Evolutionary conservation across 805 yeast genomes (phyloP), one percentile per base, ranked within the genome.

Genomic region (Schwanniomyces vanrijiae): DNA sequence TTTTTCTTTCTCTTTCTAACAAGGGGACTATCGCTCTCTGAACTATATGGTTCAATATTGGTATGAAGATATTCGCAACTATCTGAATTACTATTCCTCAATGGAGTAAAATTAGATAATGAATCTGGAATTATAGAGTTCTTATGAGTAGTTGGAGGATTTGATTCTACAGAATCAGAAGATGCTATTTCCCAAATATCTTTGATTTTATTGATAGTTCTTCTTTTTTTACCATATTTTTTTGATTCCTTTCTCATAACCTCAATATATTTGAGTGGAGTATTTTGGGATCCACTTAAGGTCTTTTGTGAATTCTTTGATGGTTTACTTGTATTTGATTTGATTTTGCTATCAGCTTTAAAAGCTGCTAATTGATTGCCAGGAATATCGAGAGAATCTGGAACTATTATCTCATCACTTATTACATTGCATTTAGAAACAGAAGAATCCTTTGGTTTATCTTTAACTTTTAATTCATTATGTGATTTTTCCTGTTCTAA

Each of bases 141-240:
- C 20, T 37, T 19, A 6, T 20, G 24, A n/a, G 25, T 25, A 20
- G 39, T 19, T 10, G 39, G 25, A 6, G 20, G 9, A 4, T 19
- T 19, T 19, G 48, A 40, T 6, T 37, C 20, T 10, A 45, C 10
- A 3, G 48, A 40, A 14, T 22, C 44, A 1, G 45, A 46, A 10
- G 48, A 46, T 2, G 48, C 31, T 21, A 46, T 16, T 8, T 46
- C 48, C 48, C 48, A 46, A 7, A 46, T 42, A 37, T 46, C 48
- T 16, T 31, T 28, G 22, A 18, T 37, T 28, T 28, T 34, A 24
- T 24, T 7, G 6, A 20, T 19, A 9, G 31, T 8, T 29, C n/a
- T 19, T 39, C 19, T 37, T 22, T 41, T 42, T 24, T 40, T 40
- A 2, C 48, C 48, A 29, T 46, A 46, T 28, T 37, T 46, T 37